Base-by-base conservation (phyloP, 306 rosid genomes). In the Adenanthera pavonina region DNA sequence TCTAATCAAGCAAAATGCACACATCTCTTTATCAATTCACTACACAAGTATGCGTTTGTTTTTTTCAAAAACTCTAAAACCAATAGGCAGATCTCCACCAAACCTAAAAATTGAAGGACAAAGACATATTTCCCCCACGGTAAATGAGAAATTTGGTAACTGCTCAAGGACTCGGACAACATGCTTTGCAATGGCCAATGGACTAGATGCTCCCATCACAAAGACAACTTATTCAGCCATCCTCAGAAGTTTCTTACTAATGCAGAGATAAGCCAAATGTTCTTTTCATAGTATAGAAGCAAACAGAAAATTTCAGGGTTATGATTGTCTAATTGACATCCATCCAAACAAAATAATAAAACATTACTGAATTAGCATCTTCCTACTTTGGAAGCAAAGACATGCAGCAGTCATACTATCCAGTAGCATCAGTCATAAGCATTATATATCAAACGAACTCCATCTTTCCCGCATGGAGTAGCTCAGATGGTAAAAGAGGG, bases 81-180 rank as follows among this genome's bases (percentile, higher is more conserved):
- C 74, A 69, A 69, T 44, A 5, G 19, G 49, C 36, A 69, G 34
- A 5, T 46, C 74, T 44, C 64, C 76, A 19, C n/a, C 25, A 68
- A 35, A 82, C 48, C 80, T 67, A 52, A 54, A 43, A 30, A 1
- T 54, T 54, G 61, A 49, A 72, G 48, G 74, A 46, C 74, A 46
- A 40, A 4, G 7, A 46, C 54, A 69, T 6, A 12, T 65, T 52
- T 70, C 30, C 0, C 15, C 66, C 54, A 25, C 2, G 6, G 30
- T 7, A 8, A 64, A 51, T 64, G 75, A 40, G 43, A 49, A 60
- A 5, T 43, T 38, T 35, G 44, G 7, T 40, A 43, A 20, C 68
- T 40, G 13, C 56, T 69, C 40, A 43, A 25, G 8, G 57, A 20
- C 47, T 54, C 1, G 8, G 73, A 57, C 64, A 35, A 46, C 46